These are phyloP conservation scores for Striga hermonthica DNA, from an alignment of 305 asterid species.

Conservation along the genomic window DNA sequence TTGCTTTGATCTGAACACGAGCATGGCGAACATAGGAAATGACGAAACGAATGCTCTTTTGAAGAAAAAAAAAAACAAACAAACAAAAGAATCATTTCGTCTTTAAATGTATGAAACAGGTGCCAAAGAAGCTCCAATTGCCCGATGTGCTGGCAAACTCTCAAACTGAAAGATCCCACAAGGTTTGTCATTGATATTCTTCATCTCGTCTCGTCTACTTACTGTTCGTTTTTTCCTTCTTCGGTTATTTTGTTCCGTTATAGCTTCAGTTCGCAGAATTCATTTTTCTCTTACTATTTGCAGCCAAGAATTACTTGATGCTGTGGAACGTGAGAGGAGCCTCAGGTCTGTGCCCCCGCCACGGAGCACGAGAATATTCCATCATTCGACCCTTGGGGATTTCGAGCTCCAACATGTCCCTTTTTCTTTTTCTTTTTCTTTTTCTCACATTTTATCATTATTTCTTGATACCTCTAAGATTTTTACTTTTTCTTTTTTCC, in stretches of 20 bases:
- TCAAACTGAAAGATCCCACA: constrained; percentile 67
- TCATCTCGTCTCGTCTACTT: constrained; percentile 14
- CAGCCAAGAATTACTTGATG: constrained; percentile 86
- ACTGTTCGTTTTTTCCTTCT: constrained; percentile 10
- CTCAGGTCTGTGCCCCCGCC: constrained; percentile 47
- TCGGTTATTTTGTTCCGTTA: constrained; percentile 11
- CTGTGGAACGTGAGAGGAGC: constrained; percentile 63
- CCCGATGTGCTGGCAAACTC: constrained; percentile 90
- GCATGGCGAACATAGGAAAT: constrained; percentile 9
- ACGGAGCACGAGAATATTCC: constrained; percentile 61
- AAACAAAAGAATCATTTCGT: background rate
- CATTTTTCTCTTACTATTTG: constrained; percentile 22
- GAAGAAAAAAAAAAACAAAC: too few relatives aligned
- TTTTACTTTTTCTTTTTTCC: too few relatives aligned
- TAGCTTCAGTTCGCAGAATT: background rate
- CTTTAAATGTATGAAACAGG: constrained; percentile 44
- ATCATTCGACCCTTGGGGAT: constrained; percentile 64
- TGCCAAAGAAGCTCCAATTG: constrained; percentile 91
- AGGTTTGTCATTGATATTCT: constrained; percentile 41
- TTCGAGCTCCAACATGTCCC: constrained; percentile 74
- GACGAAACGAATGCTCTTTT: background rate
- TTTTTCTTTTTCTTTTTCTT: constrained; percentile 20
- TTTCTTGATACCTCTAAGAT: too few relatives aligned
- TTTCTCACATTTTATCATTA: background rate
- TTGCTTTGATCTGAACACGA: constrained; percentile 17